These are phyloP conservation scores for Boletus semigastroideus DNA, from an alignment of 1,284 basidiomycete genomes.

Conservation along the genomic window DNA sequence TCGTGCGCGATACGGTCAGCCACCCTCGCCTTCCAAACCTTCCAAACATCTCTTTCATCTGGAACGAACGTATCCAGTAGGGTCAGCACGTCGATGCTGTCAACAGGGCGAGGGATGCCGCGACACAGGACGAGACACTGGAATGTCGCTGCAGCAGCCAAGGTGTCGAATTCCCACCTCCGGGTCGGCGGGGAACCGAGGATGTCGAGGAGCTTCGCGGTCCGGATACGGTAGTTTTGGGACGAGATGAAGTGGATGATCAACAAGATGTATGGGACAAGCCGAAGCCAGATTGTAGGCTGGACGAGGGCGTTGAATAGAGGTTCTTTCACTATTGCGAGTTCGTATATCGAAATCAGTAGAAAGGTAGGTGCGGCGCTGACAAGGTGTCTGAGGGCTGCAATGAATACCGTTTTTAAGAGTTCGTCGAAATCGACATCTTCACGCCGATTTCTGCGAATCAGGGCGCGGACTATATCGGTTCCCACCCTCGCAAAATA, in stretches of 20 bases:
- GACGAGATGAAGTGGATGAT: neutral
- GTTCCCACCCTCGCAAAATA: neutral
- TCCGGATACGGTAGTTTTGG: neutral
- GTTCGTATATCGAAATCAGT: neutral
- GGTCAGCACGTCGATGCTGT: conserved; percentile 1
- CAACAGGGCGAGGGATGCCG: neutral
- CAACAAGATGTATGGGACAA: neutral
- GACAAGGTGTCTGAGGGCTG: too few species aligned
- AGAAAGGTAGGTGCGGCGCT: neutral
- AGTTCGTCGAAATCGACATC: neutral
- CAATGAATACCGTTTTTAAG: neutral
- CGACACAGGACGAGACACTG: conserved; percentile 9
- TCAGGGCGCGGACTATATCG: neutral
- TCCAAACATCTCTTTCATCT: conserved; percentile 10
- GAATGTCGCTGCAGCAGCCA: conserved; percentile 4
- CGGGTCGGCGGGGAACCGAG: conserved; percentile 1
- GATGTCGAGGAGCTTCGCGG: conserved; percentile 4
- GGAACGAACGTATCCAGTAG: conserved; percentile 7
- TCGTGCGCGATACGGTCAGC: conserved; percentile 7
- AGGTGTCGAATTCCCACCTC: conserved; percentile 5
- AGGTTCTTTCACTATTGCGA: neutral
- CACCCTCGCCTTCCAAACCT: conserved; percentile 5
- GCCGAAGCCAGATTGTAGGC: neutral
- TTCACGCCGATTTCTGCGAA: neutral
- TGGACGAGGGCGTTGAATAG: neutral